These are phyloP conservation scores for Monosporascus cannonballus DNA, from an alignment of 2,329 filamentous ascomycete species.

Conservation along the genomic window DNA sequence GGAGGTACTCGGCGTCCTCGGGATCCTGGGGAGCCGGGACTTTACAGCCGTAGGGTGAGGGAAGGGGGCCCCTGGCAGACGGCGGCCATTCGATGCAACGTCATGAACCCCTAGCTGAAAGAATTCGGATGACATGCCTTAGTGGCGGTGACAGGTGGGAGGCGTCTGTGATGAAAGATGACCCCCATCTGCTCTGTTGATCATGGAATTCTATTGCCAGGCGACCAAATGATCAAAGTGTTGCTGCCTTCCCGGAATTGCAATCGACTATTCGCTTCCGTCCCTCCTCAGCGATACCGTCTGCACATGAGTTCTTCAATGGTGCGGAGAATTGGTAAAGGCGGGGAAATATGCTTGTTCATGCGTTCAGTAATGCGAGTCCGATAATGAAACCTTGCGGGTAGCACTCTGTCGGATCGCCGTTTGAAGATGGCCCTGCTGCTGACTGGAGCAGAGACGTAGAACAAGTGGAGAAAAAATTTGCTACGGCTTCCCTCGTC, in stretches of 20 bases:
- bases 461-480: not conserved
- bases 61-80: not conserved
- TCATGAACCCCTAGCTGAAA: not conserved
- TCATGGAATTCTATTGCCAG: no score
- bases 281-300: not conserved
- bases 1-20: not conserved
- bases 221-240: no score
- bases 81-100: not conserved
- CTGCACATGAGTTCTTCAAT: not conserved
- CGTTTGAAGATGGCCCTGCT: slow-evolving; percentile 27
- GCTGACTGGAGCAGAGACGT: slow-evolving; percentile 1
- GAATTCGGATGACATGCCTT: not conserved
- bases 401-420: slow-evolving; percentile 26
- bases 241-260: not conserved
- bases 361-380: not conserved
- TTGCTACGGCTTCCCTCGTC: not conserved
- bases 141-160: not conserved
- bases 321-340: not conserved
- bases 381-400: slow-evolving; percentile 22
- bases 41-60: not conserved
- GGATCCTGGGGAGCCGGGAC: not conserved
- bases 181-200: no score
- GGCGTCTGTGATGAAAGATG: not conserved
- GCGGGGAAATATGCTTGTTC: not conserved
- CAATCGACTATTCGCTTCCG: not conserved